phyloP scores from a whole-genome alignment of 768 basidiomycete species.

The Serendipita vermifera region DNA sequence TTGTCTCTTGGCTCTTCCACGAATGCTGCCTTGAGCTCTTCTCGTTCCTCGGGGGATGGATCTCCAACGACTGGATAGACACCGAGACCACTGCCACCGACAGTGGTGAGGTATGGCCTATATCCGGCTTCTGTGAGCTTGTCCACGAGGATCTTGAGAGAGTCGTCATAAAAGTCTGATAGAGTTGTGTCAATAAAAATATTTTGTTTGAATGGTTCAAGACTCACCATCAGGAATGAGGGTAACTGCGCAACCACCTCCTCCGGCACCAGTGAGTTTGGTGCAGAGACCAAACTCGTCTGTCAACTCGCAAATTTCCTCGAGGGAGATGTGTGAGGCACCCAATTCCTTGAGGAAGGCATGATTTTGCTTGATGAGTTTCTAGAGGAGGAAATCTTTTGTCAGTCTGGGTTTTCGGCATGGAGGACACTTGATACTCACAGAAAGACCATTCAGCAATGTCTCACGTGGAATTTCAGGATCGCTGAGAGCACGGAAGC shows the following conservation, averaged over 20 bases:
- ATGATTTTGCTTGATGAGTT: conserved; percentile 83
- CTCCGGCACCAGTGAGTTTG: conserved; percentile 96
- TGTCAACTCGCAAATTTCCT: conserved; percentile 65
- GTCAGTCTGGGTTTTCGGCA: conserved; percentile 7
- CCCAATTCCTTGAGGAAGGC: conserved; percentile 66
- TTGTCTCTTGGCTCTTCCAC: conserved; percentile 30
- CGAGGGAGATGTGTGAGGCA: conserved; percentile 83
- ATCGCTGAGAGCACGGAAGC: conserved; percentile 58
- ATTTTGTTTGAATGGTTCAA: background rate
- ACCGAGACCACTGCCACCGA: conserved; percentile 88
- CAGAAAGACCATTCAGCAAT: conserved; percentile 55
- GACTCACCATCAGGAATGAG: conserved; percentile 80
- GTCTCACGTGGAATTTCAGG: conserved; percentile 52
- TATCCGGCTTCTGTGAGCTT: conserved; percentile 52
- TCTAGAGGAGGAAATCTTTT: conserved; percentile 30
- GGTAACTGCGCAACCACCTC: conserved; percentile 95
- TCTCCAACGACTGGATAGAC: conserved; percentile 25
- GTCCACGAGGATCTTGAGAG: conserved; percentile 44
- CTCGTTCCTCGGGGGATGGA: background rate
- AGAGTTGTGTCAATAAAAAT: background rate
- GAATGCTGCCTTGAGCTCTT: conserved; percentile 27
- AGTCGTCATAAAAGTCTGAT: conserved; percentile 56
- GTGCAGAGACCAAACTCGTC: conserved; percentile 58
- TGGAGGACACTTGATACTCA: conserved; percentile 30
- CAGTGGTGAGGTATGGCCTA: conserved; percentile 77